A percentile compares a stretch with the other conserved stretches of the same genome.
Conservation (phyloP, 2,329 filamentous ascomycete genomes). For the Colletotrichum sp. region DNA sequence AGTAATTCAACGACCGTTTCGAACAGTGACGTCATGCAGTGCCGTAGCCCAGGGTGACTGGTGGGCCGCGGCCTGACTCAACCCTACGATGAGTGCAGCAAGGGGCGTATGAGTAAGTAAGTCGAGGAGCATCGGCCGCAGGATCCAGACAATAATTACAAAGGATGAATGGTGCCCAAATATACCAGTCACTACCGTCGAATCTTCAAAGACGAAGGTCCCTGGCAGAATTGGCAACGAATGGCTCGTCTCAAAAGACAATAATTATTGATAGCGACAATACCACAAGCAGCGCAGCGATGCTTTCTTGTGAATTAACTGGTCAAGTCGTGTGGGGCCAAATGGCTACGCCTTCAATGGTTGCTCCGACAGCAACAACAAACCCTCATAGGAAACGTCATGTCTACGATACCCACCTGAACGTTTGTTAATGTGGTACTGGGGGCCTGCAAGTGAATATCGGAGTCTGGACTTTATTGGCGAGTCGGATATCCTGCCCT, state of each 20-base stretch:
- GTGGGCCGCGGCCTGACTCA: neutral
- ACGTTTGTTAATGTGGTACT: neutral
- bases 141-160: neutral
- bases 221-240: neutral
- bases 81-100: neutral
- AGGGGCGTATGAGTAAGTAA: accelerated
- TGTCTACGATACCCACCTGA: neutral
- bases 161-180: neutral
- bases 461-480: neutral
- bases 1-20: neutral
- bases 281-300: neutral
- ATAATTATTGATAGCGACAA: accelerated
- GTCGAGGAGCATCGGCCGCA: neutral
- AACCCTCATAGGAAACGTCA: neutral
- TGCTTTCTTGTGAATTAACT: accelerated
- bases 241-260: neutral
- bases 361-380: neutral
- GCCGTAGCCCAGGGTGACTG: accelerated
- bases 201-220: neutral
- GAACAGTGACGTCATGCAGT: neutral
- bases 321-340: neutral
- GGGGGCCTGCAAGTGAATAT: neutral
- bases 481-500: neutral
- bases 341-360: neutral
- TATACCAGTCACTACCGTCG: neutral